Conservation (phyloP, 176 grass and related monocot species). For the Lolium perenne region DNA sequence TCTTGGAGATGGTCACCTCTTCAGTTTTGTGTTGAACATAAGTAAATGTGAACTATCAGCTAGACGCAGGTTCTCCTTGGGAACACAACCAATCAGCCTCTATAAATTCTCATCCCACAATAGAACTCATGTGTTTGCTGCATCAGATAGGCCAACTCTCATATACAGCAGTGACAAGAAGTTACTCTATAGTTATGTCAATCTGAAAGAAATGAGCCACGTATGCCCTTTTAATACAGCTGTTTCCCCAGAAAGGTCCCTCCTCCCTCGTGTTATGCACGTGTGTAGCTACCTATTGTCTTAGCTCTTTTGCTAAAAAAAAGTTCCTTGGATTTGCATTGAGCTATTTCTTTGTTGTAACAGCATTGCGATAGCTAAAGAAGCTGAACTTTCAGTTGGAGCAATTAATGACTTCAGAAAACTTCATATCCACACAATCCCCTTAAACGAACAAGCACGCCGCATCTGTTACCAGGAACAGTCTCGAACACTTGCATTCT, state of each 20-base stretch:
- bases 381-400: constrained; percentile 94
- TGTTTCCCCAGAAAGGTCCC: constrained; percentile 85
- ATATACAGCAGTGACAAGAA: constrained; percentile 99
- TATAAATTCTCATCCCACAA: constrained; percentile 87
- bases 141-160: constrained; percentile 94
- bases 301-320: background rate
- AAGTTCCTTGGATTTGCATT: constrained; percentile 33
- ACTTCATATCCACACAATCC: constrained; percentile 95
- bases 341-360: background rate
- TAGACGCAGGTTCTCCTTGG: constrained; percentile 90
- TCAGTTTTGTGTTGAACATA: constrained; percentile 81
- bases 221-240: constrained; percentile 97
- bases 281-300: background rate
- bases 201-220: constrained; percentile 95
- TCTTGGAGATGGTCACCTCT: constrained; percentile 92
- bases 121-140: constrained; percentile 83
- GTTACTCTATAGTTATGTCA: constrained; percentile 97
- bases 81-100: constrained; percentile 92
- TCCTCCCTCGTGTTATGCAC: background rate
- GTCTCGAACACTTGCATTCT: constrained; percentile 77
- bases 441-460: constrained; percentile 83
- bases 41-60: constrained; percentile 70
- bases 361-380: constrained; percentile 95
- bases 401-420: constrained; percentile 92
- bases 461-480: constrained; percentile 94